Evolutionary conservation across 1,284 basidiomycete species (phyloP).

Genomic region (Rhodotorula sp.): DNA sequence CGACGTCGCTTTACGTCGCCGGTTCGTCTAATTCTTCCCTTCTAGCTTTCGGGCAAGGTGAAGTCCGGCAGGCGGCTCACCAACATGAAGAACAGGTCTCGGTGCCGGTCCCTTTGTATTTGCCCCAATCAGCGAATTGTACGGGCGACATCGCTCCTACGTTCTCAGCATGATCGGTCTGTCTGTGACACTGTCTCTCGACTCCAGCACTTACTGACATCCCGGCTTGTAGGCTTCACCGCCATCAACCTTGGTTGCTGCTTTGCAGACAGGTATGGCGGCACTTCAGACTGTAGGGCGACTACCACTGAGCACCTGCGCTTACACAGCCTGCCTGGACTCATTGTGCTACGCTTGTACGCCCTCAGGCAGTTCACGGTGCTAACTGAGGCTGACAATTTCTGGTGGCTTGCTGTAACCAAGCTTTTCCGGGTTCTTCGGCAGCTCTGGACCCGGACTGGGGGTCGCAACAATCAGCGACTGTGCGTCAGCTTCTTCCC

Average conservation of each 20-base stretch:
- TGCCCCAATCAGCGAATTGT: constrained; percentile 55
- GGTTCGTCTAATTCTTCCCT: constrained; percentile 3
- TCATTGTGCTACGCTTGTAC: constrained; percentile 51
- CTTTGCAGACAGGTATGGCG: constrained; percentile 2
- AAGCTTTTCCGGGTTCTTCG: constrained; percentile 50
- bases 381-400: no score
- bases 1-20: constrained; percentile 49
- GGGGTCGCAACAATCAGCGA: constrained; percentile 53
- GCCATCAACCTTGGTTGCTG: constrained; percentile 26
- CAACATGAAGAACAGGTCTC: constrained; percentile 31
- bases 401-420: not conserved
- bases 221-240: constrained; percentile 46
- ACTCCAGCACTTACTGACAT: constrained; percentile 50
- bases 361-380: no score
- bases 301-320: no score
- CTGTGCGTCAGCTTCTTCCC: constrained; percentile 5
- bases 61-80: no score
- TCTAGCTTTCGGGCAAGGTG: no score
- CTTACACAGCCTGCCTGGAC: constrained; percentile 44
- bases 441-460: constrained; percentile 49
- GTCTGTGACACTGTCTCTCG: constrained; percentile 39
- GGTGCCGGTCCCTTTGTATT: constrained; percentile 55
- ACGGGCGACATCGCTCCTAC: constrained; percentile 54
- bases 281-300: no score
- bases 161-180: constrained; percentile 37